A percentile compares a stretch with the other conserved stretches of the same genome.
phyloP scores from a whole-genome alignment of 257 asterid species.

The Haberlea rhodopensis region DNA sequence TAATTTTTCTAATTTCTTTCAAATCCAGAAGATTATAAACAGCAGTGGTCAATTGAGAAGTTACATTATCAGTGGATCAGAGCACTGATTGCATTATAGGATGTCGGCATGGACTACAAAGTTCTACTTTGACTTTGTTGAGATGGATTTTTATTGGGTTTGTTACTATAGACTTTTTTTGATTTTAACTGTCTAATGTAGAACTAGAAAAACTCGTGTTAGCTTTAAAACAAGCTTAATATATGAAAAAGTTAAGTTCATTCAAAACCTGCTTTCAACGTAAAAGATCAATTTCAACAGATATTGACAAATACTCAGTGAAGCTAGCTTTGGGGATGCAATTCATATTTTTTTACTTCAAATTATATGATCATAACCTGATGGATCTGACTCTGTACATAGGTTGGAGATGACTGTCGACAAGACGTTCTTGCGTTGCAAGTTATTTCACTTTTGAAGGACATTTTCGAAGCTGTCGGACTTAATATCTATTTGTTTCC shows the following conservation, averaged over 20 bases:
- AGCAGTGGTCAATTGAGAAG: neutral
- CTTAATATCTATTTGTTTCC: constrained; percentile 86
- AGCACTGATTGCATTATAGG: neutral
- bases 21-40: neutral
- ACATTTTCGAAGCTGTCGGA: constrained; percentile 84
- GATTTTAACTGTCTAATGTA: neutral
- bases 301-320: constrained; percentile 6
- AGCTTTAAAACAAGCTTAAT: neutral
- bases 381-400: constrained; percentile 28
- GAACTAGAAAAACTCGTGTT: neutral
- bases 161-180: neutral
- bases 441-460: constrained; percentile 96
- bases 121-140: neutral
- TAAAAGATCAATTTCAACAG: neutral
- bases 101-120: neutral
- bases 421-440: constrained; percentile 98
- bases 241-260: neutral
- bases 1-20: neutral
- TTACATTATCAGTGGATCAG: no score
- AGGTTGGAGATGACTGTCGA: constrained; percentile 99
- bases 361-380: constrained; percentile 29
- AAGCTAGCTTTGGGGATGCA: neutral
- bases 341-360: constrained; percentile 13
- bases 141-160: neutral
- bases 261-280: neutral